A percentile compares a stretch with the other conserved stretches of the same genome.
Evolutionary conservation across 2,329 filamentous ascomycete species (phyloP).

Genomic region (Calonectria pteridis): DNA sequence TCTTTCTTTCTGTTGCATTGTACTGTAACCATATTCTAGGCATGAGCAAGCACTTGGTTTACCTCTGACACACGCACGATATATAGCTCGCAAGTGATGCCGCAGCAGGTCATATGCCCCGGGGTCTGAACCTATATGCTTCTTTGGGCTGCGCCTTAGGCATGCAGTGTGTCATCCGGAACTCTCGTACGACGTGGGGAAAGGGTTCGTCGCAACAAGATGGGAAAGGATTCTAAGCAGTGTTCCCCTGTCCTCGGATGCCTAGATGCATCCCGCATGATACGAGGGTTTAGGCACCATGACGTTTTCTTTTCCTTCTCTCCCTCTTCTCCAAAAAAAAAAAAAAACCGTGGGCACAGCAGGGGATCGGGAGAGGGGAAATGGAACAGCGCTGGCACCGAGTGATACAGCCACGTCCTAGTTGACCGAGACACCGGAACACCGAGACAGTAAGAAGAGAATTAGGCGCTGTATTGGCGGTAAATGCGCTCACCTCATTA

Average conservation of each 20-base stretch:
- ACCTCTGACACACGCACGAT: neutral
- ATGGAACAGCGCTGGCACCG: neutral
- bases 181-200: conserved; percentile 7
- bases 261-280: conserved; percentile 2
- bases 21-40: conserved; percentile 29
- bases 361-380: neutral
- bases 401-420: neutral
- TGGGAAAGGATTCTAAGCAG: neutral
- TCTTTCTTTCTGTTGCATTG: conserved; percentile 36
- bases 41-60: conserved; percentile 4
- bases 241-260: conserved; percentile 5
- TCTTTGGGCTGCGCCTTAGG: neutral
- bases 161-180: conserved; percentile 3
- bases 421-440: neutral
- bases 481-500: neutral
- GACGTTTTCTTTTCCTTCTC: neutral
- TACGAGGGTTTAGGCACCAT: neutral
- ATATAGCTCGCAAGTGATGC: conserved; percentile 23
- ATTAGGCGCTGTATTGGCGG: neutral
- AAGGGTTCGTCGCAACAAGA: neutral
- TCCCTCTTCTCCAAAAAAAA: too few relatives aligned
- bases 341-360: neutral
- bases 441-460: neutral
- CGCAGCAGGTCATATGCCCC: neutral
- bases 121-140: conserved; percentile 1